These are phyloP conservation scores for Candida sonorensis DNA, from an alignment of 805 yeast genomes.

Conservation along the genomic window DNA sequence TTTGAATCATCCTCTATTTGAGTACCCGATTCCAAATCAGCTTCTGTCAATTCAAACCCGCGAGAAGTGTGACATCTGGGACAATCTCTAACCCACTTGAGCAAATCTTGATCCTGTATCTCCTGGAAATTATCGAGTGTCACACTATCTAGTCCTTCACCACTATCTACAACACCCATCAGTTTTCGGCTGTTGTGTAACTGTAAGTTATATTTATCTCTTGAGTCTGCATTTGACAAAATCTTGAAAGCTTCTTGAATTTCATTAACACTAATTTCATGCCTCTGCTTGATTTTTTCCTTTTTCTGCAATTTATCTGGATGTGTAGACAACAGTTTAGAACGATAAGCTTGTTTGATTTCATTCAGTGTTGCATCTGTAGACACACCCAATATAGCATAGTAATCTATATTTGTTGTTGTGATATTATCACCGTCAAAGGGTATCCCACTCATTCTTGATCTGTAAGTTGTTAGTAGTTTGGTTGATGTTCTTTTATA, in stretches of 20 bases:
- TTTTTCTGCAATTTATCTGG: conserved; percentile 60
- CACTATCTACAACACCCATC: conserved; percentile 36
- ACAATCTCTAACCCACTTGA: conserved; percentile 43
- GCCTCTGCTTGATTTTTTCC: background rate
- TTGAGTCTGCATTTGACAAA: conserved; percentile 33
- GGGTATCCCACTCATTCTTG: no score
- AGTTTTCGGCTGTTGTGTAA: conserved; percentile 29
- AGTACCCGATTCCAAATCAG: conserved; percentile 50
- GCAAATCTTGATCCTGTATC: conserved; percentile 23
- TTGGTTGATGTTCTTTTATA: no score
- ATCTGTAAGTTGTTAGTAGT: no score
- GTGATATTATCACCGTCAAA: no score
- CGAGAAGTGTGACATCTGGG: conserved; percentile 53
- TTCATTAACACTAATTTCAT: conserved; percentile 7
- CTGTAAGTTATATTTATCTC: conserved; percentile 47
- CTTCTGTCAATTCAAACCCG: conserved; percentile 56
- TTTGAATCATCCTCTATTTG: conserved; percentile 37
- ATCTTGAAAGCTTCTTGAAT: conserved; percentile 62
- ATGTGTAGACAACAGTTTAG: conserved; percentile 54
- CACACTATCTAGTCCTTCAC: conserved; percentile 65
- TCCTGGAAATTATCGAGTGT: conserved; percentile 54
- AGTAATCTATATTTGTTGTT: conserved; percentile 29
- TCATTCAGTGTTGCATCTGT: conserved; percentile 31
- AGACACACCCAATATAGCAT: conserved; percentile 50
- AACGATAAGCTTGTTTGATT: conserved; percentile 59